Evolutionary conservation across 1,284 basidiomycete species (phyloP), one percentile per base, ranked within the genome.

Genomic region (Boletus mariae): DNA sequence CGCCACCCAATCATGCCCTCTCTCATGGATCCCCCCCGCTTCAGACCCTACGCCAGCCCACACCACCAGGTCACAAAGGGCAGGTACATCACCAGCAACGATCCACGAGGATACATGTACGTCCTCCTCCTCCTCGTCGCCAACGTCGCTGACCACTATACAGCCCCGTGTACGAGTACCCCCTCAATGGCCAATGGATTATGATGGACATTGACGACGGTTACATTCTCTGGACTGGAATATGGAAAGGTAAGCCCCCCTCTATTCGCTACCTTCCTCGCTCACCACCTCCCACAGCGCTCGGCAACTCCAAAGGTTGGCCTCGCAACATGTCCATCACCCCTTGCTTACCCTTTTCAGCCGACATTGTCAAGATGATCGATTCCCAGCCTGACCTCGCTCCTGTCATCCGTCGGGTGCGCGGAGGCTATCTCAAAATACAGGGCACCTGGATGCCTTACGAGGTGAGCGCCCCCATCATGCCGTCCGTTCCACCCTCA

Each of bases 131-230:
- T 37, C 9, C 37, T 13, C 28, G 1, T 8, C 47, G 43, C 15
- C 29, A 44, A 57, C 61, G 55, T 54, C 49, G 23, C 45, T 26
- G 6, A 17, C 29, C 23, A 26, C 47, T 37, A 28, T 4, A 1
- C 61, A 91, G 88, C 56, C 89, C 90, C 12, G 90, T 92, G 10
- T 92, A 90, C 63, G 90, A 92, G 68, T 92, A 92, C 62, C 90
- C 89, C 3, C 75, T 92, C 53, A 90, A 91, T 59, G 87, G 85
- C 13, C 90, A 92, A 67, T 92, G 90, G 88, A 90, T 92, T 63
- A 92, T 92, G 90, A 90, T 92, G 82, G 90, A 92, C 73, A 88
- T 89, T 68, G 90, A 92, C 67, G 89, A 92, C 66, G 90, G 89
- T 3, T 92, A 91, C 66, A 85, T 92, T 57, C 74, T 91, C 12